phyloP scores from a whole-genome alignment of 441 rosid genomes.

The Theobroma grandiflorum region DNA sequence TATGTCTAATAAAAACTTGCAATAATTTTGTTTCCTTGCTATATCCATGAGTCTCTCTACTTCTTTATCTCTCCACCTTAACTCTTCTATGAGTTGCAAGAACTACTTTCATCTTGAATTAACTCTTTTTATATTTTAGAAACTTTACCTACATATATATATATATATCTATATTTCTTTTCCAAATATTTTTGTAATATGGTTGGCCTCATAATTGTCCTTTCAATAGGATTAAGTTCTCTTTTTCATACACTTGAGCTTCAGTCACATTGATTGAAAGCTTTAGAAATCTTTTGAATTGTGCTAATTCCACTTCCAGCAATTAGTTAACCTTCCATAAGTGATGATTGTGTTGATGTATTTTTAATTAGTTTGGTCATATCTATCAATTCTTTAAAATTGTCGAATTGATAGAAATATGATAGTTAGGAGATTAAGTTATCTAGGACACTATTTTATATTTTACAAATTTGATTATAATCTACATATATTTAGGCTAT shows the following conservation, averaged over 20 bases:
- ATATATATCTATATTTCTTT: not conserved
- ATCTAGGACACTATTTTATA: not conserved
- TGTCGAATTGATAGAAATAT: not conserved
- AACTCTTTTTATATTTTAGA: not conserved
- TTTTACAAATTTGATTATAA: not conserved
- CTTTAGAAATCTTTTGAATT: not conserved
- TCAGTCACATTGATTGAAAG: not conserved
- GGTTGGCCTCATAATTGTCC: not conserved
- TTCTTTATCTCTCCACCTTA: not conserved
- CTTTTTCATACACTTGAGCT: not conserved
- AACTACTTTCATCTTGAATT: not conserved
- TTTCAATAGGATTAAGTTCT: not conserved
- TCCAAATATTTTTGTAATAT: not conserved
- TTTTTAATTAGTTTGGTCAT: not conserved
- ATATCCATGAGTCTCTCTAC: not conserved
- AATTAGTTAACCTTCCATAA: not conserved
- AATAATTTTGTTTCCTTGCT: not conserved
- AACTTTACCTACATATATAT: not conserved
- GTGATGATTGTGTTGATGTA: not conserved
- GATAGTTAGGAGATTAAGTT: not conserved
- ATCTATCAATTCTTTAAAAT: not conserved
- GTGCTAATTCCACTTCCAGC: not conserved
- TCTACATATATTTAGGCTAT: not conserved
- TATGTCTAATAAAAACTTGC: slow-evolving; percentile 23
- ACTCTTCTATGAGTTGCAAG: slow-evolving; percentile 1